A percentile compares a stretch with the other conserved stretches of the same genome.
phyloP scores from a whole-genome alignment of 2,329 filamentous ascomycete genomes.

The Hymenoscyphus fructigenus region DNA sequence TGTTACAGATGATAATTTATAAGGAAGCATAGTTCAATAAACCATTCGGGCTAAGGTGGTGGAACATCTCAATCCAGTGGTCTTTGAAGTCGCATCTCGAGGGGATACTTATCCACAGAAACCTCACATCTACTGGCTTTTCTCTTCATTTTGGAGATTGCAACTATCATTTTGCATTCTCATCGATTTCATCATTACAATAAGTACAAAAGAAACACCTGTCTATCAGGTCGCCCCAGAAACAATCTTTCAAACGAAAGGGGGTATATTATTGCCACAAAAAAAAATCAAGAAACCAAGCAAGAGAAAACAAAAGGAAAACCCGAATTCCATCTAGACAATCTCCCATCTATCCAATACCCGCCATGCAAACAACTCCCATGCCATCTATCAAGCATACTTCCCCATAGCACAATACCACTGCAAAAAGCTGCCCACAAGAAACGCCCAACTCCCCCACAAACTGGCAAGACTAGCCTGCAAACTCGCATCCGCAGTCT shows the following conservation, averaged over 20 bases:
- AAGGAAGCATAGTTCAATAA: too few relatives aligned
- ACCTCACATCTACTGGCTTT: too few relatives aligned
- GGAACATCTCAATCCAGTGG: too few relatives aligned
- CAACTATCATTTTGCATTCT: too few relatives aligned
- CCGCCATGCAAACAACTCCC: neutral
- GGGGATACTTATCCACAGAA: too few relatives aligned
- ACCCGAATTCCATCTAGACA: neutral
- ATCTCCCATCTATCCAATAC: neutral
- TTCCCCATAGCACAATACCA: conserved; percentile 27
- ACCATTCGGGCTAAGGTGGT: too few relatives aligned
- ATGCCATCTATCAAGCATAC: conserved; percentile 13
- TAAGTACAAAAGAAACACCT: neutral
- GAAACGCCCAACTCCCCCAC: conserved; percentile 29
- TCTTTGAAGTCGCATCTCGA: too few relatives aligned
- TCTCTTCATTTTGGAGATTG: too few relatives aligned
- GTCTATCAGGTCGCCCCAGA: neutral
- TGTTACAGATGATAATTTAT: too few relatives aligned
- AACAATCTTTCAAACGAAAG: neutral
- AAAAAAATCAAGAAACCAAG: neutral
- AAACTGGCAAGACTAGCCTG: conserved; percentile 21
- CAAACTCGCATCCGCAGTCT: conserved; percentile 12
- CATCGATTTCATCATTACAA: too few relatives aligned
- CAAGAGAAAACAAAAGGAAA: neutral
- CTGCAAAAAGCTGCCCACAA: conserved; percentile 25
- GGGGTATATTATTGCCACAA: neutral